Evolutionary conservation across 257 asterid species (phyloP), one percentile per base, ranked within the genome.

Genomic region (Verbascum thapsus): DNA sequence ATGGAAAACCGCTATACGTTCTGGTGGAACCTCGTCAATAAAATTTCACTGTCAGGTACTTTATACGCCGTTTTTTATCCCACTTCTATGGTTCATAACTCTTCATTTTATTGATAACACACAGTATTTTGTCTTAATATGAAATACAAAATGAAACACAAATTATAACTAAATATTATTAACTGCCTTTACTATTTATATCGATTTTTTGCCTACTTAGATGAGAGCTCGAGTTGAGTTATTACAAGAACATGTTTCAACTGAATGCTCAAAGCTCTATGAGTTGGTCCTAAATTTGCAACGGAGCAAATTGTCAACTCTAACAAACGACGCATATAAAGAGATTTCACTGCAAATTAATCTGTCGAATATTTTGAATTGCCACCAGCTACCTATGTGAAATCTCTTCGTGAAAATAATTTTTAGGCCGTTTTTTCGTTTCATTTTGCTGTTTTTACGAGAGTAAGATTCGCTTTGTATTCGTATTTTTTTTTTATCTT

Each of bases 21-120:
- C 80, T 89, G 72, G 97, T 89, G 60, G 97, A 87, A 71, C 95
- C 97, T 55, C 80, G 90, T 53, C 81, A 80, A 72, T 82, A 62
- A 85, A 61, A 70, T 76, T 37, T 53, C 52, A 12, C 58, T 60
- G 51, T 35, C 60, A 3, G 76, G 80, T 74, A 69, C 35, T 7
- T 45, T 4, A 15, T 22, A 3, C 71, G 34, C 20, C 6, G 13
- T 9, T 15, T 45, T 13, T 37, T 15, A 43, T n/a, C 34, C 9
- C 32, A 40, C 7, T 22, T 18, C 15, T 16, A 2, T 19, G 1
- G n/a, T 56, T 11, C 41, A 18, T 3, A 62, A 20, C 16, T 44
- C 13, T 44, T 43, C 10, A 32, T n/a, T 44, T 10, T n/a, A 32
- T 13, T 30, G 23, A 40, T n/a, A n/a, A n/a, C n/a, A n/a, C n/a